Evolutionary conservation across 1,284 basidiomycete species (phyloP).

Genomic region (Phlebopus sp.): DNA sequence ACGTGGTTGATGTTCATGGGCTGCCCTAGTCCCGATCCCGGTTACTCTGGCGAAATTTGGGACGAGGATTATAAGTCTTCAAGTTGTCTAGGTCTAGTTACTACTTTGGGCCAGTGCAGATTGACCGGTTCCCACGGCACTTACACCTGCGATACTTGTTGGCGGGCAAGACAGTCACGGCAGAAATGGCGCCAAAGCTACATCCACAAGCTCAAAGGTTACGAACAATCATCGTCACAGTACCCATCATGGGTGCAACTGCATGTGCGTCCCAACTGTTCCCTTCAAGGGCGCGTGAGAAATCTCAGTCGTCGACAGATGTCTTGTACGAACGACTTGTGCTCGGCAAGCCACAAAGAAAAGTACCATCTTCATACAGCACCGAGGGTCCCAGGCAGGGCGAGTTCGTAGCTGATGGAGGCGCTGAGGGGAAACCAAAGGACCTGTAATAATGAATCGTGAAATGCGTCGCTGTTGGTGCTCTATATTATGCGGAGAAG

Average conservation of each 20-base stretch:
- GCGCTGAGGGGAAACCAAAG: slow-evolving; percentile 20
- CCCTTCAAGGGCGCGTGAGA: slow-evolving; percentile 2
- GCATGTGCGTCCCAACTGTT: slow-evolving; percentile 35
- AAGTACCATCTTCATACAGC: slow-evolving; percentile 23
- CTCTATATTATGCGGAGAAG: slow-evolving; percentile 13
- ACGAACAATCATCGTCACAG: slow-evolving; percentile 56
- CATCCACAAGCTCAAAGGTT: slow-evolving; percentile 50
- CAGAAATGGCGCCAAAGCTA: slow-evolving; percentile 29
- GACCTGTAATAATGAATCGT: neutral
- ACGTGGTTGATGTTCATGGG: slow-evolving; percentile 36
- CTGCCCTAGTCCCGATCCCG: slow-evolving; percentile 27
- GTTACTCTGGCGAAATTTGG: slow-evolving; percentile 30
- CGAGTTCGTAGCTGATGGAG: slow-evolving; percentile 1
- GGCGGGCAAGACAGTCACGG: no score
- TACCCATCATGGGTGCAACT: slow-evolving; percentile 62
- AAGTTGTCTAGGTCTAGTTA: no score
- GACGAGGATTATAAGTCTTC: slow-evolving; percentile 25
- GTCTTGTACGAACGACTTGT: slow-evolving; percentile 65
- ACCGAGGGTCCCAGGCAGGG: neutral
- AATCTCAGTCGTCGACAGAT: slow-evolving; percentile 39
- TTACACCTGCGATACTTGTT: no score
- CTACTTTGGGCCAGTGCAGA: neutral
- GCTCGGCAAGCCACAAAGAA: slow-evolving; percentile 56
- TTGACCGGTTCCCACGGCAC: no score
- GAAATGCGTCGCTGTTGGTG: slow-evolving; percentile 6